Conservation (phyloP, 2,329 filamentous ascomycete species). For the Thermoascus crustaceus region DNA sequence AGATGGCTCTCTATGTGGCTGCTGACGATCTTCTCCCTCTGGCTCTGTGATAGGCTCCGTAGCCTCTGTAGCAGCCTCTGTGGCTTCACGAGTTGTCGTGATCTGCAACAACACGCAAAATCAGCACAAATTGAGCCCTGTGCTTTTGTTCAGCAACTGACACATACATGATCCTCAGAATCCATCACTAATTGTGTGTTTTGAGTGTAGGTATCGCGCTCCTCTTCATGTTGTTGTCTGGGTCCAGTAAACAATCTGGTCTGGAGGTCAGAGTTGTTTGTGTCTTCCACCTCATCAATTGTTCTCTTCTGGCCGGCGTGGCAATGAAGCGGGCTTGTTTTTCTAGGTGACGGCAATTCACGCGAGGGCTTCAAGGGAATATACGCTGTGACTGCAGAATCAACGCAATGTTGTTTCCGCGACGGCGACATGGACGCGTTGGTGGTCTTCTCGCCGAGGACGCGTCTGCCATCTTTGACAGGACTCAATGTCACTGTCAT, state of each 20-base stretch:
- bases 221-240: slow-evolving; percentile 8
- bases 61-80: too few relatives aligned
- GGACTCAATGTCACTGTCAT: slow-evolving; percentile 21
- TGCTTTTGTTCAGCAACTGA: slow-evolving; percentile 1
- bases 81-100: too few relatives aligned
- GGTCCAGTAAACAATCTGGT: slow-evolving; percentile 8
- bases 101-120: too few relatives aligned
- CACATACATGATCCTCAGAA: slow-evolving; percentile 12
- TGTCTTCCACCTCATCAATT: slow-evolving; percentile 30
- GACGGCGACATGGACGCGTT: slow-evolving; percentile 34
- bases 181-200: slow-evolving; percentile 10
- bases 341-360: slow-evolving; percentile 18
- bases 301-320: slow-evolving; percentile 34
- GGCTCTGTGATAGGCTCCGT: too few relatives aligned
- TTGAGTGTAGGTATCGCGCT: slow-evolving; percentile 16
- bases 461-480: slow-evolving; percentile 29
- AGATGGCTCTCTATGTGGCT: slow-evolving; percentile 5
- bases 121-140: too few relatives aligned
- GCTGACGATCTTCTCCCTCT: too few relatives aligned
- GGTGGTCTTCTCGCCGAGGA: slow-evolving; percentile 34
- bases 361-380: slow-evolving; percentile 14
- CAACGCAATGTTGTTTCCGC: slow-evolving; percentile 11
- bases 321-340: slow-evolving; percentile 23
- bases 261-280: slow-evolving; percentile 14
- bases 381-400: slow-evolving; percentile 19